Percentiles rank a stretch among this genome's conserved stretches.
These are phyloP conservation scores for Jackrogersella multiformis DNA, from an alignment of 495 filamentous ascomycete genomes.

Conservation along the genomic window DNA sequence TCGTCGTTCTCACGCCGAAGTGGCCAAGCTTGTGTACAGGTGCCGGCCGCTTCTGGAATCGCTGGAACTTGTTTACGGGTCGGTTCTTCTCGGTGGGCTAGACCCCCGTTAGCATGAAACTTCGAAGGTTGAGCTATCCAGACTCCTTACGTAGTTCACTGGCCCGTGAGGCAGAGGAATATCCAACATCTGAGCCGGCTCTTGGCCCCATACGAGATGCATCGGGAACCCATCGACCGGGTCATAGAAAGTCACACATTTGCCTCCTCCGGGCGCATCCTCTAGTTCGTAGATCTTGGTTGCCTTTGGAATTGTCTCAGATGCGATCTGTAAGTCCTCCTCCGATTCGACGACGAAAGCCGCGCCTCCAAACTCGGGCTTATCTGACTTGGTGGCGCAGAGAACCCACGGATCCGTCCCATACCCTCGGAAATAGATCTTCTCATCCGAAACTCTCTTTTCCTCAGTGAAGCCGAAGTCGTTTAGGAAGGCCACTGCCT, in stretches of 20 bases:
- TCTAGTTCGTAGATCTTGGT: slow-evolving; percentile 60
- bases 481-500: slow-evolving; percentile 58
- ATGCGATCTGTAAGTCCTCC: slow-evolving; percentile 62
- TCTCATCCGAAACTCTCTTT: slow-evolving; percentile 53
- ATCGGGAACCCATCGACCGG: slow-evolving; percentile 67
- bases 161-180: slow-evolving; percentile 35
- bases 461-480: slow-evolving; percentile 67
- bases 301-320: slow-evolving; percentile 55
- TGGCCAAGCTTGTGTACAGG: slow-evolving; percentile 80
- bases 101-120: slow-evolving; percentile 7
- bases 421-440: slow-evolving; percentile 68
- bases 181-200: slow-evolving; percentile 43
- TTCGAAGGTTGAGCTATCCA: not conserved
- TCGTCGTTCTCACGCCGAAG: slow-evolving; percentile 70
- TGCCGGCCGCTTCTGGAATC: slow-evolving; percentile 70
- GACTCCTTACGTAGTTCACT: slow-evolving; percentile 38
- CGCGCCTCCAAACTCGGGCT: slow-evolving; percentile 63
- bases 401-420: slow-evolving; percentile 68
- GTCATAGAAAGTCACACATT: slow-evolving; percentile 65
- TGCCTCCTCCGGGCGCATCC: slow-evolving; percentile 67
- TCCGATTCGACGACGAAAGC: slow-evolving; percentile 65
- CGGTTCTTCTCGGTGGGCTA: slow-evolving; percentile 60
- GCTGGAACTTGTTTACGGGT: slow-evolving; percentile 57
- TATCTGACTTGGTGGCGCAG: slow-evolving; percentile 57
- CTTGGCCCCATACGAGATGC: slow-evolving; percentile 67